A percentile compares a stretch with the other conserved stretches of the same genome.
These are phyloP conservation scores for Eucommia ulmoides DNA, from an alignment of 257 asterid genomes.

Conservation along the genomic window DNA sequence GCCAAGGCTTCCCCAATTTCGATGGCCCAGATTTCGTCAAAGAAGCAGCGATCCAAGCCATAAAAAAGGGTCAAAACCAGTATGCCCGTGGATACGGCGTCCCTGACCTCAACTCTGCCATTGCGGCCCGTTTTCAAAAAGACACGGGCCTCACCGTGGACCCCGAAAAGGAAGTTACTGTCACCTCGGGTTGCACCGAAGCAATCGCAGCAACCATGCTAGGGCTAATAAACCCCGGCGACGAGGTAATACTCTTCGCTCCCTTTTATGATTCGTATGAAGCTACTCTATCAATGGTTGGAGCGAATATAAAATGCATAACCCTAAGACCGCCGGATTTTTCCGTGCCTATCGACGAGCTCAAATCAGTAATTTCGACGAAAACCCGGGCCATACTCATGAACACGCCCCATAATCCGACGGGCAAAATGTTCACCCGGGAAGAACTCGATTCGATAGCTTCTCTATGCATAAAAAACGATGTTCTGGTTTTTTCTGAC, in stretches of 20 bases:
- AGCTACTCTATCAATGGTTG: constrained; percentile 96
- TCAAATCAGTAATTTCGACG: constrained; percentile 47
- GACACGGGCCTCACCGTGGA: constrained; percentile 62
- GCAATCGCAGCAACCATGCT: constrained; percentile 93
- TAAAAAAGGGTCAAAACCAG: constrained; percentile 70
- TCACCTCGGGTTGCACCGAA: constrained; percentile 97
- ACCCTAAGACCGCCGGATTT: constrained; percentile 77
- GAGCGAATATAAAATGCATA: constrained; percentile 58
- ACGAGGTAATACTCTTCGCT: constrained; percentile 83
- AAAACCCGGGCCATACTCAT: constrained; percentile 78
- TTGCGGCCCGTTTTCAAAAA: constrained; percentile 76
- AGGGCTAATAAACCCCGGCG: constrained; percentile 89
- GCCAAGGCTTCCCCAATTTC: constrained; percentile 96
- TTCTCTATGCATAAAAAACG: constrained; percentile 66
- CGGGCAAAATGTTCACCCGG: constrained; percentile 83
- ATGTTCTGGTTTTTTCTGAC: constrained; percentile 60
- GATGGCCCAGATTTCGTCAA: constrained; percentile 98
- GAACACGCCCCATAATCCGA: constrained; percentile 94
- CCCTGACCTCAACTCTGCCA: constrained; percentile 77
- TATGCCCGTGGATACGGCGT: constrained; percentile 96
- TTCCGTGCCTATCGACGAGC: constrained; percentile 71
- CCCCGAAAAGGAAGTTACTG: constrained; percentile 81
- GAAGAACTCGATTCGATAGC: constrained; percentile 63
- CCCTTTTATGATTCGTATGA: constrained; percentile 93
- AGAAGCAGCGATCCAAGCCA: constrained; percentile 90